Evolutionary conservation across 352 stramenopile genomes (phyloP).

Genomic region (Globisporangium cystogenes): DNA sequence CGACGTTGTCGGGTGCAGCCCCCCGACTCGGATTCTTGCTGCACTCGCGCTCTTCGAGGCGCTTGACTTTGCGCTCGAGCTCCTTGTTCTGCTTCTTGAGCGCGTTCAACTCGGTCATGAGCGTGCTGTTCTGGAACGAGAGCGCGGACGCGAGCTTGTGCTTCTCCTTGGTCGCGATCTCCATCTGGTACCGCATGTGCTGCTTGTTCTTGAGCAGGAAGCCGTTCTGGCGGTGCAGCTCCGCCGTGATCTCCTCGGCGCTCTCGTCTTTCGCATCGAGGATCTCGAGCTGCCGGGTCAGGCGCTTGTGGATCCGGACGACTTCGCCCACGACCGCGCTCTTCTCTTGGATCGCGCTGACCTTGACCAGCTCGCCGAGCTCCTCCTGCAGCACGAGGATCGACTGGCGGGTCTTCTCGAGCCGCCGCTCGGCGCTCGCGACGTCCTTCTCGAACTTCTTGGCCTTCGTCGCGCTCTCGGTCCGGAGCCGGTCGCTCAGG

Average conservation of each 20-base stretch:
- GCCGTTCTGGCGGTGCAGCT: constrained; percentile 68
- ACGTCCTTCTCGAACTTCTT: constrained; percentile 45
- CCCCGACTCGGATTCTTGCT: not conserved
- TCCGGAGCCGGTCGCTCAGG: constrained; percentile 51
- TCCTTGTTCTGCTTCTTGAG: constrained; percentile 61
- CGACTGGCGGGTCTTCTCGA: constrained; percentile 46
- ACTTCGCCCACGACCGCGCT: constrained; percentile 53
- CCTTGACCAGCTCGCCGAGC: constrained; percentile 47
- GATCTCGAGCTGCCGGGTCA: constrained; percentile 44
- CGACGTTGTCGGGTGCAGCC: too few species aligned
- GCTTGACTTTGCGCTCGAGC: constrained; percentile 32
- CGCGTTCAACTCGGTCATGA: constrained; percentile 62
- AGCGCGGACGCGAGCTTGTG: constrained; percentile 66
- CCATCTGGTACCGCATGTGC: constrained; percentile 56
- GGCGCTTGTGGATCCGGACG: constrained; percentile 56
- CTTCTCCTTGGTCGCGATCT: constrained; percentile 54
- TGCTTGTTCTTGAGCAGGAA: constrained; percentile 75
- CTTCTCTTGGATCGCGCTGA: constrained; percentile 60
- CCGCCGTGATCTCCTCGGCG: constrained; percentile 49
- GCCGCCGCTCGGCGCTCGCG: constrained; percentile 17
- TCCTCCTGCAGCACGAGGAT: constrained; percentile 65
- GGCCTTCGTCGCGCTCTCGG: constrained; percentile 30
- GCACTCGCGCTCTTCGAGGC: constrained; percentile 4
- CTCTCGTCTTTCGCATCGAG: constrained; percentile 47
- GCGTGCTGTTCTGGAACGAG: constrained; percentile 60